These are phyloP conservation scores for Juglanconis oblonga DNA, from an alignment of 2,329 filamentous ascomycete genomes.

Conservation along the genomic window DNA sequence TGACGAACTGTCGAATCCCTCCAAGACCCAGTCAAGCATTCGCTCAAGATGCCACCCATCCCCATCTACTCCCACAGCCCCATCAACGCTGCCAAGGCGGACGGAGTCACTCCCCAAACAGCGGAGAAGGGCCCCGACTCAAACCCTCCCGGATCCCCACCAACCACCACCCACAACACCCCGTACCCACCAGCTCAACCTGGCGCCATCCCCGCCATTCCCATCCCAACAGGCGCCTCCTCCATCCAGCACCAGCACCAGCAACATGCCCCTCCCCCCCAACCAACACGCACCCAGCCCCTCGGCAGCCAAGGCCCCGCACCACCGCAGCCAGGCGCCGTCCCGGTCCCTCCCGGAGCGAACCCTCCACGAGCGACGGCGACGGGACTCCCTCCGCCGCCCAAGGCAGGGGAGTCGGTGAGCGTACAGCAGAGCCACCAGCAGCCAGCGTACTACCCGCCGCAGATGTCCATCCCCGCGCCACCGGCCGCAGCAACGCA, in stretches of 20 bases:
- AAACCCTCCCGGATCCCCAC: constrained; percentile 17
- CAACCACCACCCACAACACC: constrained; percentile 28
- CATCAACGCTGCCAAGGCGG: constrained; percentile 54
- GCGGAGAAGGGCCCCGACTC: constrained; percentile 19
- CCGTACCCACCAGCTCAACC: constrained; percentile 43
- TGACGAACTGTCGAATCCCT: no score
- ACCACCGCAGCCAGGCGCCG: constrained; percentile 56
- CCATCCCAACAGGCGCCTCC: constrained; percentile 39
- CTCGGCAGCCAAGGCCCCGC: constrained; percentile 39
- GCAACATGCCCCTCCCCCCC: constrained; percentile 29
- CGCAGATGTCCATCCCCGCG: constrained; percentile 51
- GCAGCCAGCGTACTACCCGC: constrained; percentile 35
- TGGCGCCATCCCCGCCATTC: constrained; percentile 42
- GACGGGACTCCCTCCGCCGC: constrained; percentile 44
- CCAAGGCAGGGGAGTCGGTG: constrained; percentile 44
- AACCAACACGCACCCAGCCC: constrained; percentile 42
- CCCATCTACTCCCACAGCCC: constrained; percentile 58
- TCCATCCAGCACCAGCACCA: constrained; percentile 29
- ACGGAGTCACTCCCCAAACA: constrained; percentile 47
- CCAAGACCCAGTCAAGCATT: not conserved
- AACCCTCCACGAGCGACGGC: constrained; percentile 18
- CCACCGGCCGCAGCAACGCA: constrained; percentile 37
- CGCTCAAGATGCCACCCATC: constrained; percentile 55
- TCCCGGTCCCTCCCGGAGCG: constrained; percentile 39
- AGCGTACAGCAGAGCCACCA: constrained; percentile 31